Evolutionary conservation across 1,284 basidiomycete genomes (phyloP), one percentile per base, ranked within the genome.

Genomic region (Ceratobasidium sp.): DNA sequence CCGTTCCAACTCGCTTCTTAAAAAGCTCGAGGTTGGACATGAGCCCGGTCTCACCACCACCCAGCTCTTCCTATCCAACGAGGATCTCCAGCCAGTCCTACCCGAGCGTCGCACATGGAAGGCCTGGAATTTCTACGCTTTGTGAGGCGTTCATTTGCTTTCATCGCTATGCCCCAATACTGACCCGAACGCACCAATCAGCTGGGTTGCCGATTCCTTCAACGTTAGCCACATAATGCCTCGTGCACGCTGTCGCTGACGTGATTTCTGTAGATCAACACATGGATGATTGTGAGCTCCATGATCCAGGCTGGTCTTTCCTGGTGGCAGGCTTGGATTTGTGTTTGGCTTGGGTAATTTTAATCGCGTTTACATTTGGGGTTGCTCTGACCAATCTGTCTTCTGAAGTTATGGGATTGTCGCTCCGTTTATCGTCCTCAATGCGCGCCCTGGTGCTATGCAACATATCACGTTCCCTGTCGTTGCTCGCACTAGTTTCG

Each of bases 391-490:
- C 29, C 16, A 77, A 81, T 76, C 61, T 79, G 89, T 31, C 90
- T 92, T 80, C 94, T 64, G 93, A 34, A 74, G 92, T 0, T 95
- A 94, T 80, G 84, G 85, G 0, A 79, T 91, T 59, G 89, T 90
- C 24, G 90, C 90, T 0, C 88, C 89, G 0, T 90, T 96, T 81
- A 87, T 95, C 74, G 90, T 91, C 31, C 81, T 92, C 76, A 94
- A 93, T 77, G 93, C 92, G n/a, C 87, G 92, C 31, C 90, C 91
- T 1, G 92, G 92, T 63, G 91, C 92, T 2, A 84, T 92, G n/a
- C 89, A 89, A 79, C 92, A 93, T 79, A 83, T 94, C 79, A 92
- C 89, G 8, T 96, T 95, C 82, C 93, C 93, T 0, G 89, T 93
- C 37, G 90, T 94, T 22, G 86, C 88, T 29, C 63, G 75, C 31